Base-by-base conservation (phyloP, 2,329 filamentous ascomycete species). In the Claviceps purpurea region DNA sequence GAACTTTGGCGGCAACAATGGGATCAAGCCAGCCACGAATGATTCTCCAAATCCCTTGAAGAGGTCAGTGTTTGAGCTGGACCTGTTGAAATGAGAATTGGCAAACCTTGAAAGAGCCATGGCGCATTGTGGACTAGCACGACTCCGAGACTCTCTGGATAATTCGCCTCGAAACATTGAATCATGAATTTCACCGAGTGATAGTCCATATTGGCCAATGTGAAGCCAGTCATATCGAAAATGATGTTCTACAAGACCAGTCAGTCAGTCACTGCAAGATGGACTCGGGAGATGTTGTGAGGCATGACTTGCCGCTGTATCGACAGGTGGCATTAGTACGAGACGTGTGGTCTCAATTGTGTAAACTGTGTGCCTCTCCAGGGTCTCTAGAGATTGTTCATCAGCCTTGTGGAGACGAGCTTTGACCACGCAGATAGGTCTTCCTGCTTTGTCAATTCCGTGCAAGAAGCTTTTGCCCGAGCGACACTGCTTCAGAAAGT, bases 101-200 rank as follows among this genome's bases (percentile, higher is more conserved):
- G 18, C 74, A 52, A 68, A 84, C 87, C 85, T 73, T 95, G 90
- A 72, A 98, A 98, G 46, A 98, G 73, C 93, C 93, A 98, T 3
- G 93, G 93, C 0, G 93, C 84, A 67, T 95, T 95, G 74, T 98
- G 93, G 40, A 98, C 88, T 46, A 97, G 78, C 2, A 97, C 88
- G 2, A 85, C 78, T 30, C 91, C 93, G 1, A 98, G 76, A 47
- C 82, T 91, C 68, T 98, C 93, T 0, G 93, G 93, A 61, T 97
- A 98, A 66, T 98, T 97, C 55, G 93, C 93, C 71, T 98, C 93
- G 64, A 98, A 98, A 68, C 90, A 95, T 69, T 95, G 95, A 68
- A 98, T 96, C 85, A 98, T 96, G 71, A 97, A 98, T 64, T 95
- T 98, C 53, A 98, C 88, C 1, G 93, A 91, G 0, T 87, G 81